Percentiles rank a stretch among this genome's conserved stretches.
Conservation (phyloP, 106 monocot species). For the Acorus calamus region DNA sequence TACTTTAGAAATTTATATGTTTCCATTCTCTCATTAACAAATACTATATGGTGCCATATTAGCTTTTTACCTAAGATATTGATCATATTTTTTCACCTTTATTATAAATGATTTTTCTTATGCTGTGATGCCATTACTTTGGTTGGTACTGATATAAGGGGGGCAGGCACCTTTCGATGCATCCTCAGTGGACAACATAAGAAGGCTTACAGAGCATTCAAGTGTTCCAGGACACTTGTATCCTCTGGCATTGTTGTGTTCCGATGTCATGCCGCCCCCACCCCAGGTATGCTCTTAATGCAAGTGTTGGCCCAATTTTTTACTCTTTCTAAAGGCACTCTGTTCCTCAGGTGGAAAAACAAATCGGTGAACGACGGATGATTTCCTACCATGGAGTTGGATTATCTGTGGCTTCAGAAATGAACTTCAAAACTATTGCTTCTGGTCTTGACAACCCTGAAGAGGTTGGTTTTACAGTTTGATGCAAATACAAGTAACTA, state of each 20-base stretch:
- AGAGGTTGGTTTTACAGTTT: slow-evolving; percentile 42
- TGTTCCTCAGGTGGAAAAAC: slow-evolving; percentile 57
- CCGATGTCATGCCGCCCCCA: slow-evolving; percentile 94
- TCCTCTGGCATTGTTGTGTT: slow-evolving; percentile 68
- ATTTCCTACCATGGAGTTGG: slow-evolving; percentile 85
- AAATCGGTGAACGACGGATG: slow-evolving; percentile 80
- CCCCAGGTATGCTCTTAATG: slow-evolving; percentile 35
- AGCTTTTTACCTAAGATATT: too few relatives aligned
- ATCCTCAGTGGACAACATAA: slow-evolving; percentile 90
- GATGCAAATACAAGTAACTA: too few relatives aligned
- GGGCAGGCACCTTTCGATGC: slow-evolving; percentile 77
- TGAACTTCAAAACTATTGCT: slow-evolving; percentile 34
- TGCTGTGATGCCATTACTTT: not conserved
- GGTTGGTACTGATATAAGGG: slow-evolving; percentile 2
- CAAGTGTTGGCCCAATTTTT: too few relatives aligned
- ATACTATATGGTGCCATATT: too few relatives aligned
- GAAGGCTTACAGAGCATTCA: slow-evolving; percentile 74
- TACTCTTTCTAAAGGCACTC: not conserved
- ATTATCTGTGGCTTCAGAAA: slow-evolving; percentile 53
- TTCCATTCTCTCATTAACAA: too few relatives aligned
- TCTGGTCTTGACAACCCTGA: slow-evolving; percentile 27
- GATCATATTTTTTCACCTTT: not conserved
- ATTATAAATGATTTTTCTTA: not conserved
- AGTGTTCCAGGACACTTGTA: slow-evolving; percentile 69
- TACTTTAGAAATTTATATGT: too few relatives aligned